These are phyloP conservation scores for Trichoderma simmonsii DNA, from an alignment of 2,329 filamentous ascomycete species.

Conservation along the genomic window DNA sequence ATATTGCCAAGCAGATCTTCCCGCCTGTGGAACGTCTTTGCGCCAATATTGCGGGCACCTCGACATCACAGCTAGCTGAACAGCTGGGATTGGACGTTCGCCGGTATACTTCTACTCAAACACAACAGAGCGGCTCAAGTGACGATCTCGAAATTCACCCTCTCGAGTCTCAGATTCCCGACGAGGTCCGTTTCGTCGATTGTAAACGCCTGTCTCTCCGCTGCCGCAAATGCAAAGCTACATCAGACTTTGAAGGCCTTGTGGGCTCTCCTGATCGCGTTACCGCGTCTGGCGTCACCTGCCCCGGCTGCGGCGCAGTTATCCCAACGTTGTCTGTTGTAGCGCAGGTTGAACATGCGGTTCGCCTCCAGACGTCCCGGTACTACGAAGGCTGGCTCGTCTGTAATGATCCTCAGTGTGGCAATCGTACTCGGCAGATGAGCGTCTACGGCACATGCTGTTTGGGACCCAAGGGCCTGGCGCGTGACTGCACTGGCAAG, in stretches of 20 bases:
- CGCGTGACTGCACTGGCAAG: conserved; percentile 75
- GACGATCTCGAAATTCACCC: conserved; percentile 76
- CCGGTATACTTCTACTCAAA: conserved; percentile 64
- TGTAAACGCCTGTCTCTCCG: conserved; percentile 73
- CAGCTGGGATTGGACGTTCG: conserved; percentile 87
- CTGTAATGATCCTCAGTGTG: conserved; percentile 86
- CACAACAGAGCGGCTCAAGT: conserved; percentile 47
- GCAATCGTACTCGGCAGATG: conserved; percentile 84
- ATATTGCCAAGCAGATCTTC: conserved; percentile 96
- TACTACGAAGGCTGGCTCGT: conserved; percentile 94
- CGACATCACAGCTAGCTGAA: conserved; percentile 83
- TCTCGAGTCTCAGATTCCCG: conserved; percentile 90
- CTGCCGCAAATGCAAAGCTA: conserved; percentile 75
- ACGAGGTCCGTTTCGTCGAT: conserved; percentile 82
- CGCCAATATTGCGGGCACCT: conserved; percentile 90
- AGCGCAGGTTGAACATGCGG: conserved; percentile 81
- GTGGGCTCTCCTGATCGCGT: conserved; percentile 55
- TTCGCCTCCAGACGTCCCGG: conserved; percentile 70
- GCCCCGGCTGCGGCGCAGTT: conserved; percentile 62
- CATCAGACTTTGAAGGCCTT: conserved; percentile 75
- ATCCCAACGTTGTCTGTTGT: conserved; percentile 72
- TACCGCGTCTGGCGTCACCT: conserved; percentile 71
- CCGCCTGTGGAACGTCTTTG: conserved; percentile 96
- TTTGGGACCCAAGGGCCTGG: conserved; percentile 80
- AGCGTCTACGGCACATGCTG: conserved; percentile 89